Base-by-base conservation (phyloP, 1,139 yeast species). In the Wickerhamomyces sp. region DNA sequence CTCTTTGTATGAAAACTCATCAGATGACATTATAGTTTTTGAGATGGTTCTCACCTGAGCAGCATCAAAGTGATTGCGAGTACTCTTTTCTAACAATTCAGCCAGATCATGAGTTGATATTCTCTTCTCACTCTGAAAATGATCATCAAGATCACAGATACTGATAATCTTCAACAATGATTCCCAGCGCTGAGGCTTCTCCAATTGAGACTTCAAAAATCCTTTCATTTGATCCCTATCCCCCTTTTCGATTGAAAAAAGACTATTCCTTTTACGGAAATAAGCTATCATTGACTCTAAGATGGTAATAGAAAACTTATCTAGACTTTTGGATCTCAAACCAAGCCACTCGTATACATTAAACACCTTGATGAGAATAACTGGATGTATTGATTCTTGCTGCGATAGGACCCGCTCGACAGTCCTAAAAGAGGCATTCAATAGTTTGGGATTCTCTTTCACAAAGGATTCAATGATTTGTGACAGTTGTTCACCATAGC, bases 401-500 rank as follows among this genome's bases (percentile, higher is more conserved):
- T 36, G 4, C 23, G 33, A 29, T 11, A 37, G 27, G 11, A 39
- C 14, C 2, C 27, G 7, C 6, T 41, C 32, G 5, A 48, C 29
- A 6, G 37, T 32, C 6, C 14, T 27, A 30, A 45, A 38, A 5
- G 43, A 37, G 2, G 34, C 27, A 1, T 8, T n/a, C 7, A 34
- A 10, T 10, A 44, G 27, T 1, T 11, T 5, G 1, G 41, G 36
- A 14, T 45, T 10, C 13, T 48, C 53, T 2, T 32, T 26, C 1
- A 50, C 36, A 18, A 50, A 47, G 29, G 44, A 45, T 7, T 14
- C 40, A 1, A 27, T 35, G 0, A 49, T 46, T 13, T 46, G 50
- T 9, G 45, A 27, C 10, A 45, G 39, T 18, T 55, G 58, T 2
- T 54, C 54, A 18, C 52, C 53, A 26, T 45, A 48, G 3, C 52